Evolutionary conservation across 2,329 filamentous ascomycete species (phyloP).

Genomic region (Aspergillus vadensis): DNA sequence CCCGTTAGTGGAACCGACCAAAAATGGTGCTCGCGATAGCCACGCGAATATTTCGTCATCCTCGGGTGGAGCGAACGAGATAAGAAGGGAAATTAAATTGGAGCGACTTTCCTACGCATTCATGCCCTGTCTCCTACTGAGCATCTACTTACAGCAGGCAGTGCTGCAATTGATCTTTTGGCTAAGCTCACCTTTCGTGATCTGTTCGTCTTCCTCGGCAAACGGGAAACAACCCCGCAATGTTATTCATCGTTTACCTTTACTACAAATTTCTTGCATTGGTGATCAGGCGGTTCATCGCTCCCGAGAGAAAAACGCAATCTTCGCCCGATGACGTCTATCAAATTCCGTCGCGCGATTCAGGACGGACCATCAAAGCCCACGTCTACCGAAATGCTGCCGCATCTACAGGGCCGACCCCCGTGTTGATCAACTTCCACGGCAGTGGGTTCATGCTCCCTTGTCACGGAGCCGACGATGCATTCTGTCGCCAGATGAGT

Average conservation of each 20-base stretch:
- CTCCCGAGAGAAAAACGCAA: background rate
- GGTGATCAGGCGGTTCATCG: slow-evolving; percentile 18
- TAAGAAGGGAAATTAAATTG: too few species aligned
- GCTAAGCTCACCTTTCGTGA: too few species aligned
- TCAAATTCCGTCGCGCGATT: slow-evolving; percentile 35
- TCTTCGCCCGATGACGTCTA: slow-evolving; percentile 29
- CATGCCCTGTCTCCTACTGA: too few species aligned
- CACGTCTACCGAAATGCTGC: slow-evolving; percentile 31
- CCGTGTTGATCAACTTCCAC: slow-evolving; percentile 39
- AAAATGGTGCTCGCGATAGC: too few species aligned
- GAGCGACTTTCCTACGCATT: too few species aligned
- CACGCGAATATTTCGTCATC: too few species aligned
- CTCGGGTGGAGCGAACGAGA: too few species aligned
- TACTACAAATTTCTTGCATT: slow-evolving; percentile 26
- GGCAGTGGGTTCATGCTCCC: slow-evolving; percentile 40
- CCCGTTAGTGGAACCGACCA: too few species aligned
- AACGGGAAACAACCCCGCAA: slow-evolving; percentile 2
- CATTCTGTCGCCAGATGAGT: slow-evolving; percentile 33
- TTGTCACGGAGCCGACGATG: slow-evolving; percentile 33
- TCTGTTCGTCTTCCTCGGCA: too few species aligned
- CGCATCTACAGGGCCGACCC: slow-evolving; percentile 22
- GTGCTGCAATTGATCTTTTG: too few species aligned
- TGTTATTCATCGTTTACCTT: slow-evolving; percentile 25
- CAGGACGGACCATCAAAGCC: slow-evolving; percentile 31
- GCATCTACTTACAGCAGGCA: too few species aligned